Conservation (phyloP, 2,329 filamentous ascomycete species). For the Xylaria sp. region DNA sequence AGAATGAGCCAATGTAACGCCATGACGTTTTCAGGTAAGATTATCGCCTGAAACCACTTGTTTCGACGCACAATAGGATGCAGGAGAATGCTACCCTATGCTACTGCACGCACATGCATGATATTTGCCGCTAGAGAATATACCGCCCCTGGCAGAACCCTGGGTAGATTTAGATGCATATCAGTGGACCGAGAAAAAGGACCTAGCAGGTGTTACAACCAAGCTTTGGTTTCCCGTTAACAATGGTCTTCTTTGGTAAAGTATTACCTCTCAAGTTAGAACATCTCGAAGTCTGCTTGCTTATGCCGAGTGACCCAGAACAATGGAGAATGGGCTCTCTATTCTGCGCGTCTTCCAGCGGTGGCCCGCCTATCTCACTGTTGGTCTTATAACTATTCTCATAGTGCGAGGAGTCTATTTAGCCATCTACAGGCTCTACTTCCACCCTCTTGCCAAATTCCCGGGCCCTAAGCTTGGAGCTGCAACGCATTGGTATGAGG, state of each 20-base stretch:
- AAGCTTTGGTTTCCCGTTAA: neutral
- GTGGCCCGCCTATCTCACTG: neutral
- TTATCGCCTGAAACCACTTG: neutral
- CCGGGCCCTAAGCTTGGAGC: conserved; percentile 30
- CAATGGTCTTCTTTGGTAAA: neutral
- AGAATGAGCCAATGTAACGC: neutral
- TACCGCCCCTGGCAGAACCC: too few species aligned
- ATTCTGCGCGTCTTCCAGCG: neutral
- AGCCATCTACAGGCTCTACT: neutral
- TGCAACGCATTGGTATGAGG: conserved; percentile 23
- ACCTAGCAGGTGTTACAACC: neutral
- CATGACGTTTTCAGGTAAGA: neutral
- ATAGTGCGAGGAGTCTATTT: conserved; percentile 6
- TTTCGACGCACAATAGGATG: neutral
- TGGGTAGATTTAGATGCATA: too few species aligned
- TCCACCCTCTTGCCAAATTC: conserved; percentile 23
- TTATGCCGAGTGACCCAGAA: neutral
- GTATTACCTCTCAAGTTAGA: neutral
- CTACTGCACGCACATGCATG: too few species aligned
- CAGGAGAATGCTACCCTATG: neutral
- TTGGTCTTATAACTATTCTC: neutral
- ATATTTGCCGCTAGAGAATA: neutral
- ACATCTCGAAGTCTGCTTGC: neutral
- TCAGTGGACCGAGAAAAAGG: neutral
- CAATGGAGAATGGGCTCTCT: neutral